Base-by-base conservation (phyloP, 345 rosid species). In the Lepidium sativum region DNA sequence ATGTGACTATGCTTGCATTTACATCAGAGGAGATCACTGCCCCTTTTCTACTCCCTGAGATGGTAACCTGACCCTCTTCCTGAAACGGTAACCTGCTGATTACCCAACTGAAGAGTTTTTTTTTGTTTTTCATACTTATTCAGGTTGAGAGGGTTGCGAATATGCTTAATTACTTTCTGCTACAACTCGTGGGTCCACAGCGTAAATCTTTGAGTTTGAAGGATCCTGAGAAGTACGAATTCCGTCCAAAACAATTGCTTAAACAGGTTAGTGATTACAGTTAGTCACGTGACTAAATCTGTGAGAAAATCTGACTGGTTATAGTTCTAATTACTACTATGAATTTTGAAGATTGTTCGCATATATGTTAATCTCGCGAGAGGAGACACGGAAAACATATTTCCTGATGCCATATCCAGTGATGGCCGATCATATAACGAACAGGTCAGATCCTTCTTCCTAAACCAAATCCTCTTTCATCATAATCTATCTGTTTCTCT, bases 41-140 rank as follows among this genome's bases (percentile, higher is more conserved):
- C 41, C 99, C 99, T 63, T 95, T 95, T 79, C 83, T 95, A 38
- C 99, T 95, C 54, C 96, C 97, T 73, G 99, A 95, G 87, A 95
- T 95, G 99, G 99, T 95, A 80, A 15, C 7, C 47, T 61, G 32
- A 18, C 53, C 18, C 44, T 61, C 25, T 32, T 38, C 5, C 43
- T 34, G 49, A 58, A 34, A 34, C 18, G 29, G 23, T 31, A 17
- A 42, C 31, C 15, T 68, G 11, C 49, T 39, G 20, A 31, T 55
- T 10, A 3, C 52, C 43, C 13, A 63, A 44, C 16, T 69, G 45
- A 71, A 32, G 8, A 40, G 16, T n/a, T 2, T 21, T 18, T 37
- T 27, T 49, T 61, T 18, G 18, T 37, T 85, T 54, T 11, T 39
- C 20, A 83, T 21, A 48, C 16, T 23, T 38, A 56, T n/a, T 17